These are phyloP conservation scores for Amoebophrya sp. DNA, from an alignment of 169 alveolate species.

Conservation along the genomic window DNA sequence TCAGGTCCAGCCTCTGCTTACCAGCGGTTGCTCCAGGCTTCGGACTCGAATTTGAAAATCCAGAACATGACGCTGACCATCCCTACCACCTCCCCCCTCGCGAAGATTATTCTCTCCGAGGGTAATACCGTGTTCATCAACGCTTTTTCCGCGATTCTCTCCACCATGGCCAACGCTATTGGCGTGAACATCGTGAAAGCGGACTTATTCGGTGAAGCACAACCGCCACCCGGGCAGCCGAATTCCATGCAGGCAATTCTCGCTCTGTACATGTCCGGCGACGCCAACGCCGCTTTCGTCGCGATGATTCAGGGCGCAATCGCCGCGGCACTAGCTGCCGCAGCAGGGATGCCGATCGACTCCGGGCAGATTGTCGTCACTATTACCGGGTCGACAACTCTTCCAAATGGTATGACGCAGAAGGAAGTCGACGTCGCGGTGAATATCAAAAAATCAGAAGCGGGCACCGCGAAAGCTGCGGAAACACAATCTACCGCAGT, in stretches of 20 bases:
- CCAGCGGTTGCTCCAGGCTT: too few relatives aligned
- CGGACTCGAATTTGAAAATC: neutral
- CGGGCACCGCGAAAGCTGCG: neutral
- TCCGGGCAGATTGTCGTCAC: neutral
- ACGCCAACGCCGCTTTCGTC: neutral
- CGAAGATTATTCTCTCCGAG: neutral
- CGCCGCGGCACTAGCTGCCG: neutral
- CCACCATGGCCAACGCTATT: neutral
- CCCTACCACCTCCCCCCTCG: neutral
- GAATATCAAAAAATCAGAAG: neutral
- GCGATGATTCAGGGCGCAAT: neutral
- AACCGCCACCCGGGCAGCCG: neutral
- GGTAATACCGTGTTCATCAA: neutral
- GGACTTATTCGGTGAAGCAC: neutral
- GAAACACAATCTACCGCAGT: neutral
- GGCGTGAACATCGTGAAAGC: neutral
- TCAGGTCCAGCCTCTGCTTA: too few relatives aligned
- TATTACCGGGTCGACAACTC: neutral
- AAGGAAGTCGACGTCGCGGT: neutral
- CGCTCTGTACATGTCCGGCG: slow-evolving; percentile 6
- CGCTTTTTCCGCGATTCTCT: neutral
- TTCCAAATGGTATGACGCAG: neutral
- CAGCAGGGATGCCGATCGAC: neutral
- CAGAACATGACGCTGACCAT: neutral
- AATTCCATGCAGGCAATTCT: neutral